Base-by-base conservation (phyloP, 768 basidiomycete genomes). In the Suillus subalutaceus region DNA sequence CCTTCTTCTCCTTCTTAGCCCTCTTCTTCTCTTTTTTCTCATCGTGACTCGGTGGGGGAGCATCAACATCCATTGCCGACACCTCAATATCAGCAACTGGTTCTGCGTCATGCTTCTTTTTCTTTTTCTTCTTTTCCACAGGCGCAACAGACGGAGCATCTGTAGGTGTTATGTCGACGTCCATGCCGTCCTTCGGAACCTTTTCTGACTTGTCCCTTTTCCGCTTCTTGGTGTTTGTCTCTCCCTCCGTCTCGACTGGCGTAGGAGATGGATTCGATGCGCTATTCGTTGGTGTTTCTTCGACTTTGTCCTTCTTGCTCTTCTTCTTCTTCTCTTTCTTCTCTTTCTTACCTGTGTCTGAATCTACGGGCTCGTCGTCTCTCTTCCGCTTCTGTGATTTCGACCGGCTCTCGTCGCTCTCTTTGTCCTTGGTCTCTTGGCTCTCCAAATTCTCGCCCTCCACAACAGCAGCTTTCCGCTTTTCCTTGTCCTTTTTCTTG, bases 321-420 rank as follows among this genome's bases (percentile, higher is more conserved):
- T 66, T 62, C 41, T 66, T 62, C 38, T 66, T 69, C 38, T 66
- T 69, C 20, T 62, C 67, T 9, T 59, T 52, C 8, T 23, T 62
- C 15, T 63, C 66, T 26, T 30, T 44, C 43, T 64, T 65, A 38
- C 68, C 71, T 18, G 53, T 66, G 20, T 66, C 66, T 12, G 61
- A 69, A 5, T 62, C 64, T 3, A 10, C 55, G 7, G 67, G 69
- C 8, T 68, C 40, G 16, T 62, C 56, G 57, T 67, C 64, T 70
- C 72, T 75, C 67, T 75, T 79, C 61, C 78, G 78, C 68, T 80
- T 82, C 66, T 77, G 81, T 46, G 70, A 72, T 67, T 73, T 73
- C 4, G 35, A 40, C 37, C 67, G 70, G 40, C 57, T 64, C 44
- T 68, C 56, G 9, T 38, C 59, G 43, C 44, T 65, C 43, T 66